Conservation (phyloP, 2,329 filamentous ascomycete species). For the Clarireedia homoeocarpa region DNA sequence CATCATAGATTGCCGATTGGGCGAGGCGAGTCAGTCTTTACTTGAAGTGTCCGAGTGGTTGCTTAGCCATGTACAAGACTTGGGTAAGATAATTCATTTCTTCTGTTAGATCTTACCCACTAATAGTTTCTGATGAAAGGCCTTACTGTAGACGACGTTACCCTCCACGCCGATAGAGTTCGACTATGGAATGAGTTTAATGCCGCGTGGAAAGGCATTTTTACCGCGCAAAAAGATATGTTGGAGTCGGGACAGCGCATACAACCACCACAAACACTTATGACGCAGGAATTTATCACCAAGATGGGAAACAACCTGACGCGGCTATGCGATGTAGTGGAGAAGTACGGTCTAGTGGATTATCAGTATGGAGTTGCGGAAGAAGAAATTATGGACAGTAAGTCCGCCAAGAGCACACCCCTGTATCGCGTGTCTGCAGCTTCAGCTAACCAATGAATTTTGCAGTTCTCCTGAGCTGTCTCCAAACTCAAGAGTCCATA, state of each 20-base stretch:
- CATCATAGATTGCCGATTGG: conserved; percentile 50
- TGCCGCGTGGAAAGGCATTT: conserved; percentile 75
- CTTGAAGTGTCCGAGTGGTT: conserved; percentile 60
- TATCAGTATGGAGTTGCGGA: conserved; percentile 97
- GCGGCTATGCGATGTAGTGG: conserved; percentile 74
- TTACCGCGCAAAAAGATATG: conserved; percentile 78
- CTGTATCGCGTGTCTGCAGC: neutral
- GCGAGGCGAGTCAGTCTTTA: conserved; percentile 50
- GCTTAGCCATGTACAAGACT: conserved; percentile 53
- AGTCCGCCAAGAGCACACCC: neutral
- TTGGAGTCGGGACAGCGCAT: conserved; percentile 34
- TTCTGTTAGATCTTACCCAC: conserved; percentile 24
- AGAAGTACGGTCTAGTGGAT: conserved; percentile 89
- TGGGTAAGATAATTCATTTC: conserved; percentile 47
- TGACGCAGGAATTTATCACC: conserved; percentile 62
- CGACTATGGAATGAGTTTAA: conserved; percentile 94
- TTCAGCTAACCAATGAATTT: neutral
- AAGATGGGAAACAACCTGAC: conserved; percentile 78
- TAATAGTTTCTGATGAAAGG: conserved; percentile 47
- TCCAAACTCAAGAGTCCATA: conserved; percentile 42
- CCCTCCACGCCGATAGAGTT: conserved; percentile 66
- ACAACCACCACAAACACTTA: conserved; percentile 46
- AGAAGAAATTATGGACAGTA: conserved; percentile 63
- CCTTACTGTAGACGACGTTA: conserved; percentile 74
- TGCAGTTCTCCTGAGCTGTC: conserved; percentile 43